These are phyloP conservation scores for Haplosporangium gracile DNA, from an alignment of 192 early-diverging fungal species.

Conservation along the genomic window DNA sequence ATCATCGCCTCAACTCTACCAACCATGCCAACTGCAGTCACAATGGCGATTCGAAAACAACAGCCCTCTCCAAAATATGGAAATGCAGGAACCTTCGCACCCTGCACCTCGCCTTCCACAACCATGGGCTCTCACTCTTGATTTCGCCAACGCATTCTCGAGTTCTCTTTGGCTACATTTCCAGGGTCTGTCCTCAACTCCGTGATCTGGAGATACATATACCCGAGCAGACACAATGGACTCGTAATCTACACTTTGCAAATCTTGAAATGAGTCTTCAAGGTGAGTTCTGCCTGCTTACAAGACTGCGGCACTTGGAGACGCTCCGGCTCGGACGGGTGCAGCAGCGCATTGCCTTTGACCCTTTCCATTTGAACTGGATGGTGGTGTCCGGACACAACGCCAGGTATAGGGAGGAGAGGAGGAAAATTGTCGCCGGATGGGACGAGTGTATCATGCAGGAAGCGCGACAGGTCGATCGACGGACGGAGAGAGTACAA, in stretches of 20 bases:
- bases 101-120: not conserved
- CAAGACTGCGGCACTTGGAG: not conserved
- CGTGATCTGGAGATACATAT: not conserved
- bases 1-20: not conserved
- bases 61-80: not conserved
- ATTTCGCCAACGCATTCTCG: not conserved
- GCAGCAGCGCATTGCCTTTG: not conserved
- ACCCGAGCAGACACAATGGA: slow-evolving; percentile 1
- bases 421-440: not conserved
- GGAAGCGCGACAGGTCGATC: not conserved
- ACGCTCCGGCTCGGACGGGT: not conserved
- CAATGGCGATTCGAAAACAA: not conserved
- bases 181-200: not conserved
- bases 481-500: not conserved
- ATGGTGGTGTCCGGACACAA: not conserved
- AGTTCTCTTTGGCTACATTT: not conserved
- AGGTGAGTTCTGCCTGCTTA: not conserved
- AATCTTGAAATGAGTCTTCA: not conserved
- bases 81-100: not conserved
- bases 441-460: not conserved
- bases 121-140: not conserved
- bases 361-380: not conserved
- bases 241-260: not conserved
- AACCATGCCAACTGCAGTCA: not conserved
- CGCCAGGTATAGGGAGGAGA: not conserved